Percentiles rank a stretch among this genome's conserved stretches.
Conservation (phyloP, 345 rosid genomes). For the Eucalyptus marginata region DNA sequence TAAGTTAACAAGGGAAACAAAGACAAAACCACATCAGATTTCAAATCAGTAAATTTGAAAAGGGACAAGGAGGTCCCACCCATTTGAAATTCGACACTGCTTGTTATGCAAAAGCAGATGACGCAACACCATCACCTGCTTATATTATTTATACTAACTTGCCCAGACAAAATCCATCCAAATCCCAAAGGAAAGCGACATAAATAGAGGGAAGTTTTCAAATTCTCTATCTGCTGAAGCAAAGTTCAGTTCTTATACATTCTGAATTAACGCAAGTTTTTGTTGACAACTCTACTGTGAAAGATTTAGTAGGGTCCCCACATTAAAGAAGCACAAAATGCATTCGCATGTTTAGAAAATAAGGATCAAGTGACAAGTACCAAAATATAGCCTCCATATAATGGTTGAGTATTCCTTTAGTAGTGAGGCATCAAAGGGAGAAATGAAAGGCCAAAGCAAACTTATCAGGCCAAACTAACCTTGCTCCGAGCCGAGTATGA, state of each 20-base stretch:
- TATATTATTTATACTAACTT: background rate
- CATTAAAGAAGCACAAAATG: background rate
- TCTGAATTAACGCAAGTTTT: background rate
- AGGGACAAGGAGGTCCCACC: background rate
- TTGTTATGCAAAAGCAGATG: background rate
- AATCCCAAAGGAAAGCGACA: background rate
- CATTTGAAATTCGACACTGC: background rate
- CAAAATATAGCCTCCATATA: background rate
- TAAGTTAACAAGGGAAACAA: background rate
- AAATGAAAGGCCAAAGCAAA: background rate
- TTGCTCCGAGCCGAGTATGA: constrained; percentile 73
- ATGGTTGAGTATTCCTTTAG: background rate
- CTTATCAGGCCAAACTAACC: constrained; percentile 19
- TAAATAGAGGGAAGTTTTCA: background rate
- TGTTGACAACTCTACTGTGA: background rate
- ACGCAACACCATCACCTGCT: background rate
- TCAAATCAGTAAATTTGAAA: background rate
- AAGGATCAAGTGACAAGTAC: background rate
- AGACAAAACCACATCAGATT: background rate
- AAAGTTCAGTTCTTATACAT: background rate
- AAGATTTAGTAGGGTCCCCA: background rate
- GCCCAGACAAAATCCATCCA: background rate
- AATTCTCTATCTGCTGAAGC: background rate
- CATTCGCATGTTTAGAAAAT: background rate
- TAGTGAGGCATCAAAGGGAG: background rate